Percentiles rank a stretch among this genome's conserved stretches.
phyloP scores from a whole-genome alignment of 2,329 filamentous ascomycete genomes.

The Xylaria polymorpha region DNA sequence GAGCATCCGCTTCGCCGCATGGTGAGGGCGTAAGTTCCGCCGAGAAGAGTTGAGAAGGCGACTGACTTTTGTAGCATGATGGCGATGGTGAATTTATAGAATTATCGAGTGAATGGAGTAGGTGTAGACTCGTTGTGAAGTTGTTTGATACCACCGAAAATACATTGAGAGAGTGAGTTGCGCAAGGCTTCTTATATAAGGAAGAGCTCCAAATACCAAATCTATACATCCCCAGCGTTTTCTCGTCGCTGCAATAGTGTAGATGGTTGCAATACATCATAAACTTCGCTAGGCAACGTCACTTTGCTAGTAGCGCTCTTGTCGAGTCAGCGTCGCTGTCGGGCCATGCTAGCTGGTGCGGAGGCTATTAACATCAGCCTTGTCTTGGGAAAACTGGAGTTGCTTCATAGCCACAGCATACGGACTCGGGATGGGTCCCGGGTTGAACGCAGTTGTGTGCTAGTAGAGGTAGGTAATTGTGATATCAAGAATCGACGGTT shows the following conservation, averaged over 20 bases:
- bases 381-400: conserved; percentile 7
- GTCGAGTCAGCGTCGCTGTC: conserved; percentile 19
- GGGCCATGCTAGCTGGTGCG: background rate
- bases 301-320: conserved; percentile 3
- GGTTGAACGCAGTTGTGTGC: background rate
- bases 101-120: background rate
- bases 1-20: conserved; percentile 53
- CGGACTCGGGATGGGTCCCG: background rate
- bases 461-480: background rate
- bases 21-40: conserved; percentile 42
- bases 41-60: conserved; percentile 36
- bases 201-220: background rate
- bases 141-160: background rate
- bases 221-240: background rate
- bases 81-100: background rate
- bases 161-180: background rate
- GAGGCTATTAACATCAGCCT: conserved; percentile 8
- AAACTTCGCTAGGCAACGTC: conserved; percentile 21
- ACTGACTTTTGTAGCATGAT: conserved; percentile 43
- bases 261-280: conserved; percentile 5
- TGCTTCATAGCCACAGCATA: background rate
- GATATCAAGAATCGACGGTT: background rate
- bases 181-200: background rate
- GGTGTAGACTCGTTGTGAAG: background rate
- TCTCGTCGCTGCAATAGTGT: background rate